Percentiles rank a stretch among this genome's conserved stretches.
These are phyloP conservation scores for Backusella morwellensis DNA, from an alignment of 192 early-diverging fungal genomes.

Conservation along the genomic window DNA sequence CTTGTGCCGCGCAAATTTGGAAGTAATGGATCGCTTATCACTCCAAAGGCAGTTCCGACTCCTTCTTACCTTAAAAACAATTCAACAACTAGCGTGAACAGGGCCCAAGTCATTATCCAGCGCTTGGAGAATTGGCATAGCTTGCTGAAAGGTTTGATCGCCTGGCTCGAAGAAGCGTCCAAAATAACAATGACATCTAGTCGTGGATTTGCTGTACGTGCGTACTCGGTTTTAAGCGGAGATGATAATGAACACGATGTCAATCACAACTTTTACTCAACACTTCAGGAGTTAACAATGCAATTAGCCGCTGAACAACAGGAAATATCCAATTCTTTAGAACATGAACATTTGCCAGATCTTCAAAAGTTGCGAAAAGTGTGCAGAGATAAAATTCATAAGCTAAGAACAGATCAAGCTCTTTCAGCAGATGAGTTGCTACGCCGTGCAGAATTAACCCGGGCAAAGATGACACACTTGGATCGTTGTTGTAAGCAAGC, in stretches of 20 bases:
- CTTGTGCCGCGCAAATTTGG: conserved; percentile 1
- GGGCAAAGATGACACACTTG: conserved; percentile 33
- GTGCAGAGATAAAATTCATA: conserved; percentile 42
- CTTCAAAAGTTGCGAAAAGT: conserved; percentile 38
- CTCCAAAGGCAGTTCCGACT: background rate
- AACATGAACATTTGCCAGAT: conserved; percentile 28
- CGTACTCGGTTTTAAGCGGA: conserved; percentile 3
- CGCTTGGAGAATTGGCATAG: conserved; percentile 38
- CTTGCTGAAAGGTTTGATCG: conserved; percentile 36
- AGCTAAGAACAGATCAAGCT: conserved; percentile 30
- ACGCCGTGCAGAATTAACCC: conserved; percentile 39
- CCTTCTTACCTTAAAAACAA: background rate
- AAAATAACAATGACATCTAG: conserved; percentile 26
- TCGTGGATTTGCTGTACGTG: conserved; percentile 9
- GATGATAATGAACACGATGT: conserved; percentile 1
- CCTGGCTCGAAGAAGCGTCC: conserved; percentile 37
- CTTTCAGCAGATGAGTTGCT: conserved; percentile 37
- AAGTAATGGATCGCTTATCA: background rate
- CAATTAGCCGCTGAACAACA: background rate
- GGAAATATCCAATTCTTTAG: background rate
- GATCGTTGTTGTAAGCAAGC: conserved; percentile 33
- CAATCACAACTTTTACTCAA: background rate
- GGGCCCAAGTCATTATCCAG: conserved; percentile 35
- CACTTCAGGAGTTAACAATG: background rate
- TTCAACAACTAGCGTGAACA: conserved; percentile 22